Evolutionary conservation across 225 moss, liverwort and hornwort genomes (phyloP).

Genomic region (Pleurozium schreberi): DNA sequence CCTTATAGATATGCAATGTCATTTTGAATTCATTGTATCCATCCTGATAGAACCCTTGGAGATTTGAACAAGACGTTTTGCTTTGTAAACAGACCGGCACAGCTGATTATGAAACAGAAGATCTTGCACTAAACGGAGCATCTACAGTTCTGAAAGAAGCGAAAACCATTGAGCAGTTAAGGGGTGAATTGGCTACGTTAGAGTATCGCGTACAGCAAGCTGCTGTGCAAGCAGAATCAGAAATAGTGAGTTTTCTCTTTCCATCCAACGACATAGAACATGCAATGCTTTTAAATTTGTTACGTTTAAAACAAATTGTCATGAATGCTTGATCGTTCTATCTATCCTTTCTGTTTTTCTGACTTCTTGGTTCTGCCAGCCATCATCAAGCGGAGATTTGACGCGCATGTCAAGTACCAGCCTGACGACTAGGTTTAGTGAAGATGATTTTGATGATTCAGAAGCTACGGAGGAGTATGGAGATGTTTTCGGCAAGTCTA

Average conservation of each 20-base stretch:
- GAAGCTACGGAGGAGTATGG: constrained; percentile 37
- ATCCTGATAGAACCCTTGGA: background rate
- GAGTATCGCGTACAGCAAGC: constrained; percentile 35
- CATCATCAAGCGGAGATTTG: constrained; percentile 14
- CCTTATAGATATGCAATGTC: background rate
- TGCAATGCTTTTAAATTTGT: background rate
- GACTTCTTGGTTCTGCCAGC: constrained; percentile 20
- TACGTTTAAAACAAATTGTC: background rate
- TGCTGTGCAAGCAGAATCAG: constrained; percentile 27
- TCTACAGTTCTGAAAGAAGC: constrained; percentile 18
- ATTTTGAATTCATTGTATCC: background rate
- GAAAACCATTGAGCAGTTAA: constrained; percentile 33
- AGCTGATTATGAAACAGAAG: constrained; percentile 7
- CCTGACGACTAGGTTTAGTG: constrained; percentile 8
- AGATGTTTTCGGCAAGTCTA: constrained; percentile 45
- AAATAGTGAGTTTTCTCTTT: constrained; percentile 22
- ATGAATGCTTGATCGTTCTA: background rate
- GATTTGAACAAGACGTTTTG: background rate
- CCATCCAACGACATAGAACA: background rate
- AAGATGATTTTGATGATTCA: constrained; percentile 19
- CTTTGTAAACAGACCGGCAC: constrained; percentile 6
- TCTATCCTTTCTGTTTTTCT: background rate
- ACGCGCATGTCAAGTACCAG: constrained; percentile 5
- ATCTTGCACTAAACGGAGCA: constrained; percentile 15
- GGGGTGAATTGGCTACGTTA: constrained; percentile 37